These are phyloP conservation scores for Curvularia sp. DNA, from an alignment of 2,329 filamentous ascomycete species.

Conservation along the genomic window DNA sequence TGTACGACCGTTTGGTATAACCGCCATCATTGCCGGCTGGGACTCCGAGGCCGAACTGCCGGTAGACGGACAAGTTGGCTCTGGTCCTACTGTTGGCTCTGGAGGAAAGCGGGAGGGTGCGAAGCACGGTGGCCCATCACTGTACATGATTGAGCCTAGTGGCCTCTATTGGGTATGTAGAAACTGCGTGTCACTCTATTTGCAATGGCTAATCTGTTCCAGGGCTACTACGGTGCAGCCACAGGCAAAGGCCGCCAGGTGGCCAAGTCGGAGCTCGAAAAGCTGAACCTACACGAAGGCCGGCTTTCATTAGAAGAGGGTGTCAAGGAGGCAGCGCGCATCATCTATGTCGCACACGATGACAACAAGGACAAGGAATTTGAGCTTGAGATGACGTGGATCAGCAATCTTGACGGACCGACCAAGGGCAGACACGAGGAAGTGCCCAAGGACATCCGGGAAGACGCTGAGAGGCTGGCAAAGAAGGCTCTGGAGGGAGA, in stretches of 20 bases:
- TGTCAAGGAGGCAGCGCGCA: conserved; percentile 94
- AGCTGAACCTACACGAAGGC: conserved; percentile 83
- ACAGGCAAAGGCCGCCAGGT: conserved; percentile 97
- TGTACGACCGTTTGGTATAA: conserved; percentile 95
- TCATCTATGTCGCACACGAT: conserved; percentile 97
- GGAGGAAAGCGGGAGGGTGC: conserved; percentile 80
- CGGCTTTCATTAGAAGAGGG: conserved; percentile 82
- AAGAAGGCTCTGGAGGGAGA: conserved; percentile 89
- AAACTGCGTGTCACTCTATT: neutral
- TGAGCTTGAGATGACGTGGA: conserved; percentile 99
- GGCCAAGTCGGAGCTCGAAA: conserved; percentile 97
- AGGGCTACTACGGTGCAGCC: conserved; percentile 96
- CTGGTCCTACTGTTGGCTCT: conserved; percentile 77
- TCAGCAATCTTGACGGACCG: conserved; percentile 82
- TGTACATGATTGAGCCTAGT: conserved; percentile 99
- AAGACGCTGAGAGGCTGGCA: conserved; percentile 91
- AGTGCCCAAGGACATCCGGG: conserved; percentile 86
- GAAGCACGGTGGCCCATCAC: conserved; percentile 84
- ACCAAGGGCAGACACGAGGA: conserved; percentile 93
- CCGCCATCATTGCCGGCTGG: conserved; percentile 91
- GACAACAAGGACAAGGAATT: conserved; percentile 99
- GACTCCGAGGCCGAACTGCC: conserved; percentile 85
- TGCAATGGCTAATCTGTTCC: conserved; percentile 9
- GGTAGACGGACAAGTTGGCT: conserved; percentile 90
- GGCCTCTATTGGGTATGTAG: conserved; percentile 83